phyloP scores from a whole-genome alignment of 1,139 yeast species.

The Pichia sp. region DNA sequence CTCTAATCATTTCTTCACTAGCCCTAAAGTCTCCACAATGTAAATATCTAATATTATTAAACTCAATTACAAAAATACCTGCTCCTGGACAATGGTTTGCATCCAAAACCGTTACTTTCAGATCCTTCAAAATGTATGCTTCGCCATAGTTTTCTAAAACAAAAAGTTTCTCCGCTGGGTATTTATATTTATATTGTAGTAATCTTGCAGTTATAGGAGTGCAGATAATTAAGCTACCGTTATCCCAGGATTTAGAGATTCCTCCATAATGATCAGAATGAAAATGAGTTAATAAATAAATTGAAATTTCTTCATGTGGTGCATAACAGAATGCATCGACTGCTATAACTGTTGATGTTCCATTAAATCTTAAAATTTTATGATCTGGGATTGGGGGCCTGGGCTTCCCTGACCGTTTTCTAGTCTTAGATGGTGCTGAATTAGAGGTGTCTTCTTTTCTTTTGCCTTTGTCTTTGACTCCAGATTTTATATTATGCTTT shows the following conservation, averaged over 20 bases:
- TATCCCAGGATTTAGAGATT: constrained; percentile 66
- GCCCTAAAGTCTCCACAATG: constrained; percentile 96
- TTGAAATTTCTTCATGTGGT: constrained; percentile 38
- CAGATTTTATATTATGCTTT: no score
- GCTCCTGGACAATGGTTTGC: constrained; percentile 99
- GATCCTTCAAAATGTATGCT: constrained; percentile 38
- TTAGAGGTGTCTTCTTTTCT: constrained; percentile 2
- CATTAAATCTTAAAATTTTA: constrained; percentile 44
- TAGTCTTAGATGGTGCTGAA: constrained; percentile 8
- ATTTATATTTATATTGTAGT: constrained; percentile 7
- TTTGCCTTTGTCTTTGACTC: constrained; percentile 1
- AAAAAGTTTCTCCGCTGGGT: constrained; percentile 38
- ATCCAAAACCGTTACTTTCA: constrained; percentile 59
- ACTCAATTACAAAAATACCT: constrained; percentile 66
- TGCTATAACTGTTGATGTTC: constrained; percentile 32
- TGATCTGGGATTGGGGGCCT: constrained; percentile 46
- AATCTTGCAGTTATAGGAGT: constrained; percentile 61
- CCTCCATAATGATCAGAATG: constrained; percentile 96
- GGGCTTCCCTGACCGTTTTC: constrained; percentile 28
- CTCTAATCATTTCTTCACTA: constrained; percentile 37
- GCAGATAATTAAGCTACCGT: constrained; percentile 56
- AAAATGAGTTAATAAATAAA: constrained; percentile 70
- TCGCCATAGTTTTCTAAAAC: constrained; percentile 24
- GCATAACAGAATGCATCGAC: constrained; percentile 67
- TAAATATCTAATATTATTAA: constrained; percentile 32